Conservation (phyloP, 768 basidiomycete species). For the Mrakia frigida region DNA sequence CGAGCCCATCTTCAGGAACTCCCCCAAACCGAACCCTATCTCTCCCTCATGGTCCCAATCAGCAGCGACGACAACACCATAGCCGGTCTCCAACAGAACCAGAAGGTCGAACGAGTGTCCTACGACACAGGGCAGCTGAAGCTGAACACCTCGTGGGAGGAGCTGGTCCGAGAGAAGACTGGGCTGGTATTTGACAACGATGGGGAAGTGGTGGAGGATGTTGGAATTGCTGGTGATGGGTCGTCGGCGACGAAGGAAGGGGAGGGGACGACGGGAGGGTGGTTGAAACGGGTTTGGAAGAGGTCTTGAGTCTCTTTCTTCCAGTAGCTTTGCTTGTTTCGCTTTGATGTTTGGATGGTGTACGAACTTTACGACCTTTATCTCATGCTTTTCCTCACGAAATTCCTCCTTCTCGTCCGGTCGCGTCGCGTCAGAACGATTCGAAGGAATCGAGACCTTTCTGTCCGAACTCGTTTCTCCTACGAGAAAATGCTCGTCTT, state of each 20-base stretch:
- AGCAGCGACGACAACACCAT: neutral
- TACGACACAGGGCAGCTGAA: neutral
- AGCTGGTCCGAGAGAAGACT: neutral
- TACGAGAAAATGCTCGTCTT: too few relatives aligned
- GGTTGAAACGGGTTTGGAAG: neutral
- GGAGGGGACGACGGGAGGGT: neutral
- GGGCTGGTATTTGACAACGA: neutral
- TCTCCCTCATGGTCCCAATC: neutral
- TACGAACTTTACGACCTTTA: too few relatives aligned
- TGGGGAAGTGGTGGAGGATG: neutral
- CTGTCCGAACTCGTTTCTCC: too few relatives aligned
- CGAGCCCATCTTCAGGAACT: neutral
- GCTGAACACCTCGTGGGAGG: neutral
- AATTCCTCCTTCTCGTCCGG: too few relatives aligned
- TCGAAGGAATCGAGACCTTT: too few relatives aligned
- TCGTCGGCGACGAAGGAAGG: neutral
- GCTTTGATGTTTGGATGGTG: too few relatives aligned
- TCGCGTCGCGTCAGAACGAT: too few relatives aligned
- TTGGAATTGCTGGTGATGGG: neutral
- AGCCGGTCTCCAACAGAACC: neutral
- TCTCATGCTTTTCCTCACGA: too few relatives aligned
- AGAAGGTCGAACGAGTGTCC: neutral
- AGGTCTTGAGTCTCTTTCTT: too few relatives aligned
- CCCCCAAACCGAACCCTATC: neutral
- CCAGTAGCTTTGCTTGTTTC: too few relatives aligned